Percentiles rank a stretch among this genome's conserved stretches.
Evolutionary conservation across 768 basidiomycete genomes (phyloP).

Genomic region (Amanita subjunquillea): DNA sequence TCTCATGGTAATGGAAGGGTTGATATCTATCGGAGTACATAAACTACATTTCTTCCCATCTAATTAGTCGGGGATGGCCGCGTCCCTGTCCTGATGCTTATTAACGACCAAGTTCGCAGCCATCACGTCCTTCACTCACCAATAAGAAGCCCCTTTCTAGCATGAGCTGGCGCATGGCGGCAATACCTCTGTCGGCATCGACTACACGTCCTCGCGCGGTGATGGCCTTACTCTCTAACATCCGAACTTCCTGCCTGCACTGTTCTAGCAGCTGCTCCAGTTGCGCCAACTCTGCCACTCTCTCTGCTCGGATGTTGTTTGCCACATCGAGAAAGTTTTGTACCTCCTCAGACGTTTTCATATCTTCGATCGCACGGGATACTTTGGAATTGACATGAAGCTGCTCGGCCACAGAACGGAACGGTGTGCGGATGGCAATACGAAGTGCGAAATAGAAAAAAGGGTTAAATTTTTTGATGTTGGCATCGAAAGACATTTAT

Average conservation of each 20-base stretch:
- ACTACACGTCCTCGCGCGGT: not conserved
- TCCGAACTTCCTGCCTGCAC: not conserved
- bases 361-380: not conserved
- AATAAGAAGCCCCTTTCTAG: not conserved
- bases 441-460: not conserved
- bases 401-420: not conserved
- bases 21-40: not conserved
- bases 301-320: not conserved
- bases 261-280: slow-evolving; percentile 3
- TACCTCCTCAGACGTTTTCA: not conserved
- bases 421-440: not conserved
- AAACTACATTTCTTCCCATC: not conserved
- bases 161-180: slow-evolving; percentile 2
- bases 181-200: slow-evolving; percentile 2
- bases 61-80: not conserved
- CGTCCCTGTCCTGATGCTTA: not conserved
- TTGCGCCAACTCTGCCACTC: slow-evolving; percentile 2
- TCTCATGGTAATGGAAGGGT: slow-evolving; percentile 16
- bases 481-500: not conserved
- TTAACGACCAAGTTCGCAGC: not conserved
- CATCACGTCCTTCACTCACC: not conserved
- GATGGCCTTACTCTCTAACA: slow-evolving; percentile 1
- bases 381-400: slow-evolving; percentile 1
- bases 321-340: slow-evolving; percentile 2
- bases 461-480: not conserved